Base-by-base conservation (phyloP, 1,284 basidiomycete species). In the Entoloma clypeatum region DNA sequence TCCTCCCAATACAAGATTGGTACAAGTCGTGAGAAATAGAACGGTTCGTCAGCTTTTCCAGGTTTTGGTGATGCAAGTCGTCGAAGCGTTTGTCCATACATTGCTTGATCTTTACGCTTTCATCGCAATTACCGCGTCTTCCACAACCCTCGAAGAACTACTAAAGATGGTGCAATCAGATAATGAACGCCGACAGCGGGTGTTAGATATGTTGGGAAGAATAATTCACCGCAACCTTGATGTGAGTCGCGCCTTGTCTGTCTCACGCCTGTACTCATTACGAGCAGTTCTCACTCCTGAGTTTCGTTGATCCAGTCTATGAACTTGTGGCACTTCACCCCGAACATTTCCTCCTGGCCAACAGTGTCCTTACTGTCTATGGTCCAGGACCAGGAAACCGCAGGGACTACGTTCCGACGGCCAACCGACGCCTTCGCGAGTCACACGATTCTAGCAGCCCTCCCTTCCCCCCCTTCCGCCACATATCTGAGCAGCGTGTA, bases 121-220 rank as follows among this genome's bases (percentile, higher is more conserved):
- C 31, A 42, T 47, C 40, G 45, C 42, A 7, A 18, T 47, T 34
- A 33, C 45, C 8, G 9, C 45, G 10, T 44, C 45, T 26, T 8
- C 28, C 3, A 39, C 36, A 7, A 40, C 45, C 36, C 36, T 47
- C 26, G 29, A 44, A 18, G 30, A 10, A 9, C 42, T 47, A n/a
- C 36, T 43, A 23, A 13, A 26, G 5, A 47, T 47, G 42, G 36
- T 47, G 13, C 11, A 31, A 22, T 24, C 31, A n/a, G 32, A 41
- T 19, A 45, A 41, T 18, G 26, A 21, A 77, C 76, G 73, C 75
- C 69, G 71, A 74, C 36, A 44, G 26, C 28, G 10, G 29, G 14
- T 19, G 21, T n/a, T 44, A 27, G 42, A 44, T 44, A n/a, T 5
- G 25, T 23, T 10, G 11, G 33, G 33, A 11, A 27, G 37, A 33